Evolutionary conservation across 129 eudicot species (phyloP).

Genomic region (Solidago caesia): DNA sequence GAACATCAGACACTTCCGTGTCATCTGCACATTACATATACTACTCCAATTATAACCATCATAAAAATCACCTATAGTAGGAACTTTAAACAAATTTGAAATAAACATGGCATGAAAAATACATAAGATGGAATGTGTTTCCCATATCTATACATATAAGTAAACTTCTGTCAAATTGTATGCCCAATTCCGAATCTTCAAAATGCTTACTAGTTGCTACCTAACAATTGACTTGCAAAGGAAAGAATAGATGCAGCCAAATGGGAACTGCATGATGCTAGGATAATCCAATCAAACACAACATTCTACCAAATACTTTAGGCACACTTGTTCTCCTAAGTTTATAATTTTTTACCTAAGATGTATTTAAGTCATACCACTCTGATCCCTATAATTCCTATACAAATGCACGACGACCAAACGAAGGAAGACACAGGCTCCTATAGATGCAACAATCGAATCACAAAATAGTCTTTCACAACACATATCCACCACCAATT

Average conservation of each 20-base stretch:
- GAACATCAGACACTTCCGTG: conserved; percentile 74
- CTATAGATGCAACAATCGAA: conserved; percentile 19
- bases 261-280: neutral
- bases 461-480: conserved; percentile 19
- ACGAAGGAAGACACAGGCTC: neutral
- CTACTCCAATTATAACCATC: conserved; percentile 23
- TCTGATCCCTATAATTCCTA: neutral
- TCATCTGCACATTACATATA: conserved; percentile 68
- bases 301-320: neutral
- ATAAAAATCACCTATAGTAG: neutral
- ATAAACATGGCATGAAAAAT: conserved; percentile 2
- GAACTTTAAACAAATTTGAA: conserved; percentile 3
- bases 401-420: conserved; percentile 1
- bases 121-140: conserved; percentile 9
- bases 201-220: conserved; percentile 3
- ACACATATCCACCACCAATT: conserved; percentile 1
- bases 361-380: neutral
- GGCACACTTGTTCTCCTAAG: neutral
- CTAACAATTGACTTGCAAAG: neutral
- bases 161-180: conserved; percentile 5
- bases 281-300: neutral
- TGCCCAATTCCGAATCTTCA: conserved; percentile 23
- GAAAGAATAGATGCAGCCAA: conserved; percentile 3
- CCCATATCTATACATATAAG: neutral
- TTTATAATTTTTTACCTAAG: neutral